Base-by-base conservation (phyloP, 306 rosid species). In the Herpetospermum pedunculosum region DNA sequence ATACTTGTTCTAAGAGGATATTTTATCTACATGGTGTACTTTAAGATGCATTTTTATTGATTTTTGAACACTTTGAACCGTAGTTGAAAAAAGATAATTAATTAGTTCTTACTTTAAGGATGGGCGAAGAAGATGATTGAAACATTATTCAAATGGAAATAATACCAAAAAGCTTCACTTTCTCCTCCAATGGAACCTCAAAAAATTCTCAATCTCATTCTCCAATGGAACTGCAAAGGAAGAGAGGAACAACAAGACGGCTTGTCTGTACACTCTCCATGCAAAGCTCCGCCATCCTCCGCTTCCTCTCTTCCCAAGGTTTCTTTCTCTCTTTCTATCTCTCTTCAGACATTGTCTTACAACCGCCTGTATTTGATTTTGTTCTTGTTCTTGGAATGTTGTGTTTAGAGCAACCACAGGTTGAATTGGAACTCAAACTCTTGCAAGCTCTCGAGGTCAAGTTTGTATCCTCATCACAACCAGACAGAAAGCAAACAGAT, bases 221-320 rank as follows among this genome's bases (percentile, higher is more conserved):
- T n/a, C n/a, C n/a, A n/a, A n/a, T n/a, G n/a, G n/a, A n/a, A n/a
- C n/a, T n/a, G 72, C 18, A 87, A 89, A 81, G 83, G 86, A 62
- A 83, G 87, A 67, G 97, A 95, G 41, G 99, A 95, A 81, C 96
- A 95, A 29, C 97, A 89, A 80, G 99, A 95, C 78, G 99, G 90
- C 74, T 83, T 87, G 85, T 95, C 97, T 41, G 96, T 89, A 38
- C 99, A 95, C 54, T 95, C 97, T 80, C 97, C 99, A 5, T 95
- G 99, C 89, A 95, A 95, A 77, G 92, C 96, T 76, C 96, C 90
- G 32, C 97, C 95, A 75, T 95, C 99, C 67, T 91, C 99, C 48
- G 92, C 92, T 85, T 91, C 99, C 57, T 91, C 96, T 81, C 90
- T 91, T 69, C 84, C 88, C 62, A 95, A 91, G 96, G 96, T 85